Evolutionary conservation across 352 stramenopile genomes (phyloP), one percentile per base, ranked within the genome.

Genomic region (Phytophthora brassicae): DNA sequence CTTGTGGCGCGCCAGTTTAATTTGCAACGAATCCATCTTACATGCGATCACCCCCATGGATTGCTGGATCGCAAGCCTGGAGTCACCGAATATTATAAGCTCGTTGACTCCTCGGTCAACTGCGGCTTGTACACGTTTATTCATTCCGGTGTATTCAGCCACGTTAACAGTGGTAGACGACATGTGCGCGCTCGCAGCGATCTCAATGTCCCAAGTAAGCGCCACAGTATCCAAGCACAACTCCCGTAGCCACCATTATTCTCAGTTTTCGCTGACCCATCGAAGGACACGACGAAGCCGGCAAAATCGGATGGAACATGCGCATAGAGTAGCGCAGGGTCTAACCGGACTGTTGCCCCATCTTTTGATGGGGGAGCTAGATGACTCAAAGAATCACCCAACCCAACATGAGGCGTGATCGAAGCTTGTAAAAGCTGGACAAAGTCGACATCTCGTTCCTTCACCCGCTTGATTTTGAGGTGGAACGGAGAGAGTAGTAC

Each of bases 141-240:
- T 56, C 24, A 66, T 36, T 0, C 62, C 63, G 0, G 54, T 38
- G 43, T 70, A 76, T n/a, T 76, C 68, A 12, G 68, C 63, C 11
- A 67, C 31, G 17, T 72, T 72, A 0, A 72, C 67, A 0, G 57
- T 71, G 0, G 66, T 60, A 0, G 31, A 4, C 13, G n/a, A 12
- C 13, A 41, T 1, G 3, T 41, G 17, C n/a, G 33, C 1, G 17
- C 33, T 41, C 13, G 33, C 33, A 19, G 33, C 33, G 17, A 41
- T 41, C 33, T 19, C 33, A 9, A 41, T 41, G 4, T 41, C 2
- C 13, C 13, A 41, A 4, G 3, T 14, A 41, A n/a, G 8, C 13
- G 9, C 33, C 33, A 41, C 16, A 41, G 7, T 4, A 41, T 14
- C 33, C 33, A 41, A 3, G 13, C n/a, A 5, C 33, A 41, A 14